Evolutionary conservation across 768 basidiomycete species (phyloP).

Genomic region (Collybiopsis luxurians): DNA sequence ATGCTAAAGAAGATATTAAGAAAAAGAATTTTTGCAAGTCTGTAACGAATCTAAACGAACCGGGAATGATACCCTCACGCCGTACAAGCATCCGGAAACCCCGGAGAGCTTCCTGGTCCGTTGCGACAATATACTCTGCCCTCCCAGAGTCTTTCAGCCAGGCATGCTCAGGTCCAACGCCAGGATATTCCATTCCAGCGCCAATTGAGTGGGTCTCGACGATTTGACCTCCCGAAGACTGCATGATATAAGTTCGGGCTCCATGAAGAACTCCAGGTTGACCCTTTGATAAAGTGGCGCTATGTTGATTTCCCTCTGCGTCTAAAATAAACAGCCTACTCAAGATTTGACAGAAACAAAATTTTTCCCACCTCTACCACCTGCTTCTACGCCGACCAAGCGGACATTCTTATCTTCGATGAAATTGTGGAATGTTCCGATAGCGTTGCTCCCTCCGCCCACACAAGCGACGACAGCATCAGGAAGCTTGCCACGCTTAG

Average conservation of each 20-base stretch:
- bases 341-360: neutral
- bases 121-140: constrained; percentile 91
- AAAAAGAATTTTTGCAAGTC: too few species aligned
- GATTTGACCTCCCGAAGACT: constrained; percentile 87
- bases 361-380: constrained; percentile 75
- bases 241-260: constrained; percentile 92
- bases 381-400: constrained; percentile 94
- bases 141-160: constrained; percentile 94
- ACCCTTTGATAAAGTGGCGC: constrained; percentile 90
- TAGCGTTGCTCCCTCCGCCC: constrained; percentile 96
- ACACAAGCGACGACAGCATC: constrained; percentile 96
- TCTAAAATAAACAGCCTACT: constrained; percentile 39
- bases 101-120: constrained; percentile 89
- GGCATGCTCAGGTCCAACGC: constrained; percentile 97
- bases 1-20: constrained; percentile 42
- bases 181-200: constrained; percentile 94
- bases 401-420: constrained; percentile 84
- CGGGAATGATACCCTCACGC: constrained; percentile 95
- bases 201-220: constrained; percentile 97
- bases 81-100: constrained; percentile 93
- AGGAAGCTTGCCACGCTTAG: constrained; percentile 78
- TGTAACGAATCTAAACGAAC: constrained; percentile 33
- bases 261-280: constrained; percentile 95
- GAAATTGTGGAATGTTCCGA: constrained; percentile 97
- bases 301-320: constrained; percentile 80